Evolutionary conservation across 805 yeast species (phyloP).

Genomic region (Saccharomycopsis microspora): DNA sequence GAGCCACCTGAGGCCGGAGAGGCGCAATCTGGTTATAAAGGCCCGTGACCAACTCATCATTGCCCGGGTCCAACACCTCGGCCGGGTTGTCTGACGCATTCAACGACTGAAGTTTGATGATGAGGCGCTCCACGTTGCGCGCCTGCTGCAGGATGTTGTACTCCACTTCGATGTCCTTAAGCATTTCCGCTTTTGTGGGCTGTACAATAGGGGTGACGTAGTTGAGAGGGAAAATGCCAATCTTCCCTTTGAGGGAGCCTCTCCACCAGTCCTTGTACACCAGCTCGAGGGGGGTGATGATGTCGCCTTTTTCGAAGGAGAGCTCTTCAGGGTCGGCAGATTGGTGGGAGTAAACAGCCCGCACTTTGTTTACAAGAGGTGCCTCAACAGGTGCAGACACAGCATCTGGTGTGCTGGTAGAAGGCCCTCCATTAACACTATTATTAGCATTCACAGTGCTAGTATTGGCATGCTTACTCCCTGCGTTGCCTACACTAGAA

Average conservation of each 20-base stretch:
- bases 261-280: constrained; percentile 95
- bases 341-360: constrained; percentile 73
- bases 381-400: constrained; percentile 18
- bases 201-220: constrained; percentile 75
- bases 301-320: constrained; percentile 77
- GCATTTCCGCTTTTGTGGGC: constrained; percentile 49
- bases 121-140: constrained; percentile 57
- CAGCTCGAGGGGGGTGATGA: constrained; percentile 75
- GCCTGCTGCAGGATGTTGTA: constrained; percentile 38
- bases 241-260: constrained; percentile 69
- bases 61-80: constrained; percentile 25
- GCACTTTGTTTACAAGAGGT: constrained; percentile 47
- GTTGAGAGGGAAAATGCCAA: constrained; percentile 87
- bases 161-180: constrained; percentile 39
- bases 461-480: neutral
- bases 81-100: constrained; percentile 22
- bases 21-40: constrained; percentile 65
- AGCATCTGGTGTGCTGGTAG: constrained; percentile 4
- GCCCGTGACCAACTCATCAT: constrained; percentile 56
- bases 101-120: constrained; percentile 34
- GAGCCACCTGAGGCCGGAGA: constrained; percentile 63
- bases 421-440: neutral
- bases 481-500: neutral
- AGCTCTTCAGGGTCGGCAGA: constrained; percentile 80
- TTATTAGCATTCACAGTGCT: neutral